A percentile compares a stretch with the other conserved stretches of the same genome.
phyloP scores from a whole-genome alignment of 768 basidiomycete species.

The Thelephora ganbajun region DNA sequence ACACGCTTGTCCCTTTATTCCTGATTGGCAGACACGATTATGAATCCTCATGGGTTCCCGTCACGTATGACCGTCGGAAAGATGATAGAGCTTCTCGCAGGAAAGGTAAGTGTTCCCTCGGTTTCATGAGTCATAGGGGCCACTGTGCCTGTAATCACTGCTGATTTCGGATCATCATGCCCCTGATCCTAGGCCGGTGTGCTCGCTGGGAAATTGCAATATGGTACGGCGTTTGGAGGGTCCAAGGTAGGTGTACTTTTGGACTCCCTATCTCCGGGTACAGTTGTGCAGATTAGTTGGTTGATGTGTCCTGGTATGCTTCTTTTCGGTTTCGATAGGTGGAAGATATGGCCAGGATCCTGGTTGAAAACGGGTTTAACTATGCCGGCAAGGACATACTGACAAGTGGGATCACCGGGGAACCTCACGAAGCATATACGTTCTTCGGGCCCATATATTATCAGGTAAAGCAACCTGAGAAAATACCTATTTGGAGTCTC shows the following conservation, averaged over 20 bases:
- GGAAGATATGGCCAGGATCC: constrained; percentile 94
- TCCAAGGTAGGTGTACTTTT: constrained; percentile 53
- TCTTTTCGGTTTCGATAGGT: constrained; percentile 32
- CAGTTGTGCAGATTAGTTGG: background rate
- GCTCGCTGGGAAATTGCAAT: constrained; percentile 75
- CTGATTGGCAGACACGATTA: constrained; percentile 69
- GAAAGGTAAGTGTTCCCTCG: constrained; percentile 46
- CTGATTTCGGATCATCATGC: constrained; percentile 1
- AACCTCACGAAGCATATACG: constrained; percentile 91
- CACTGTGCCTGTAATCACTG: background rate
- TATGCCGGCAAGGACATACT: constrained; percentile 99
- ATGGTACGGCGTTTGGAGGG: constrained; percentile 94
- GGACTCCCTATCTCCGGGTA: constrained; percentile 1
- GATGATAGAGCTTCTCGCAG: constrained; percentile 96
- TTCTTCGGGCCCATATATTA: constrained; percentile 99
- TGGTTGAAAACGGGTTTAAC: constrained; percentile 90
- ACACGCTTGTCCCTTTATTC: constrained; percentile 3
- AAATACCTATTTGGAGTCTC: constrained; percentile 1
- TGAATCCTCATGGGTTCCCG: constrained; percentile 99
- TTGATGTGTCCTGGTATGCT: background rate
- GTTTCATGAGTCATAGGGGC: too few species aligned
- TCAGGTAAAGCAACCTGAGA: constrained; percentile 39
- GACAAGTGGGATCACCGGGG: constrained; percentile 95
- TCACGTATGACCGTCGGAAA: constrained; percentile 99
- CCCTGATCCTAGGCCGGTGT: constrained; percentile 65